Evolutionary conservation across 345 rosid species (phyloP), one percentile per base, ranked within the genome.

Genomic region (Salix caprea): DNA sequence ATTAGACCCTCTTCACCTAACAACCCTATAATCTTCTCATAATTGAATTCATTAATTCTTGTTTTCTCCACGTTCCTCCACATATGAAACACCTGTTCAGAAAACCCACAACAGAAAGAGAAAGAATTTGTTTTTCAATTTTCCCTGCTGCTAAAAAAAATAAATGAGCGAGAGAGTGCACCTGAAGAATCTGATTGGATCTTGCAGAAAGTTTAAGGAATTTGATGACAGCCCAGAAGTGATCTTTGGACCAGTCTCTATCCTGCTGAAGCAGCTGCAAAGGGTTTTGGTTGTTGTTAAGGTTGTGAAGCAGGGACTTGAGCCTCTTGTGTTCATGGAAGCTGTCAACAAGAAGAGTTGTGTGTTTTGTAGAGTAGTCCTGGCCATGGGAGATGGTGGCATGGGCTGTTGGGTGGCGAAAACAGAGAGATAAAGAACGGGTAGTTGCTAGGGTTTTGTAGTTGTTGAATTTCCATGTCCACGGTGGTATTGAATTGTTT

Each of bases 201-300:
- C 89, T 84, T 7, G 90, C 84, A 48, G 89, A 74, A 39, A 56
- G 87, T 39, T 74, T 81, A 84, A 92, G 96, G 76, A 83, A 89
- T 28, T 80, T 87, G 76, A 90, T 78, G 18, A 83, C 87, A 46
- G 85, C 75, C 91, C 94, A 90, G 86, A 92, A 89, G 61, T 70
- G 89, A 71, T 89, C 83, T 72, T 85, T 80, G 76, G 83, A 81
- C 93, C 93, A 92, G 73, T 90, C 92, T 66, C 89, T 92, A 79
- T 89, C 91, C 5, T 88, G 85, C 11, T 79, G 61, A 86, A 90
- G 95, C 5, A 89, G 26, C 37, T 48, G 80, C 82, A 86, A 65
- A 76, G 95, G 90, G 83, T 76, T 85, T 1, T 90, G 83, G 21
- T 83, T 77, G 75, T 23, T 40, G 12, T 39, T 62, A 13, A 90